These are phyloP conservation scores for Colletotrichum sp. DNA, from an alignment of 2,329 filamentous ascomycete species.

Conservation along the genomic window DNA sequence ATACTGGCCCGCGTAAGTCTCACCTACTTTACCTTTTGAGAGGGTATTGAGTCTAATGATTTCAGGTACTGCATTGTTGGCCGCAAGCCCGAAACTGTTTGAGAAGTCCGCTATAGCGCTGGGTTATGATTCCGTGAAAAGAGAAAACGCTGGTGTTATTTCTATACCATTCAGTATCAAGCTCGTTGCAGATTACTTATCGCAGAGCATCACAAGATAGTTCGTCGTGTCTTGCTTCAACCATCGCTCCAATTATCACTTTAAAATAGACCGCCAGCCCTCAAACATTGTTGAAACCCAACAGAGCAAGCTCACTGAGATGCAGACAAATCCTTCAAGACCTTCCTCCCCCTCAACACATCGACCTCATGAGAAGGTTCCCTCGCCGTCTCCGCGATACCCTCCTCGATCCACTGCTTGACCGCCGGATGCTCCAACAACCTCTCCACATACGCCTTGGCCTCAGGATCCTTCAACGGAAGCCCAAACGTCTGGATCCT, in stretches of 20 bases:
- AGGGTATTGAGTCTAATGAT: not conserved
- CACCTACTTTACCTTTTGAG: not conserved
- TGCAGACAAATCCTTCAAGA: conserved; percentile 1
- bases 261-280: not conserved
- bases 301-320: not conserved
- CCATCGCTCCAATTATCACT: not conserved
- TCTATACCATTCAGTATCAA: not conserved
- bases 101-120: not conserved
- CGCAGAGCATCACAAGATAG: rapidly evolving
- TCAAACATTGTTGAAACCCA: not conserved
- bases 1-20: conserved; percentile 13
- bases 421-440: conserved; percentile 39
- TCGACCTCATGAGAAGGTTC: conserved; percentile 27
- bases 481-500: conserved; percentile 42
- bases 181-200: not conserved
- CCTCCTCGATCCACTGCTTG: conserved; percentile 41
- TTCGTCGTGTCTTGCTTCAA: not conserved
- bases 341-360: not conserved
- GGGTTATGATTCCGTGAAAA: not conserved
- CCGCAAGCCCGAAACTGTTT: not conserved
- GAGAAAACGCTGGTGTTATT: not conserved
- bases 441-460: conserved; percentile 36
- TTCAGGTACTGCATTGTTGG: not conserved
- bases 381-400: conserved; percentile 40
- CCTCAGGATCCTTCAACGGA: conserved; percentile 29